Conservation (phyloP, 73 alveolate genomes). For the Breviolum minutum region DNA sequence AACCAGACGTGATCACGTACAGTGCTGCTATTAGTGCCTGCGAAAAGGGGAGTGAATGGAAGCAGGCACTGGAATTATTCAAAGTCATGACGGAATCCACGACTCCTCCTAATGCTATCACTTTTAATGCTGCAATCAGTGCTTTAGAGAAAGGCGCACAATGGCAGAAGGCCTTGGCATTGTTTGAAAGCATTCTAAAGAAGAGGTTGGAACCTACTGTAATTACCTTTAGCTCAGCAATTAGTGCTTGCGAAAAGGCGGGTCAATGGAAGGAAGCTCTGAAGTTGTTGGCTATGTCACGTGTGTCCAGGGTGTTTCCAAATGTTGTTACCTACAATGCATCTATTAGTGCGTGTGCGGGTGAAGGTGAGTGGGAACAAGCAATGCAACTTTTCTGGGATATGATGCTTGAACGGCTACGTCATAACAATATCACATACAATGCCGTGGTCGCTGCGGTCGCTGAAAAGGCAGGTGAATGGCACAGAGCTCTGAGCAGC, state of each 20-base stretch:
- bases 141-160: not conserved
- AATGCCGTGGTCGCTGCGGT: not conserved
- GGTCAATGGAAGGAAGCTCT: not conserved
- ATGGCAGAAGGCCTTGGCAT: not conserved
- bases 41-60: not conserved
- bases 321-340: conserved; percentile 1
- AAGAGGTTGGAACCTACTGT: not conserved
- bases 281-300: not conserved
- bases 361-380: not conserved
- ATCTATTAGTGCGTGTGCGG: not conserved
- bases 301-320: not conserved
- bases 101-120: not conserved
- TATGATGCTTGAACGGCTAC: not conserved
- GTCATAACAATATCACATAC: not conserved
- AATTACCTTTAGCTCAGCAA: not conserved
- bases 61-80: not conserved
- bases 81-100: not conserved
- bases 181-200: not conserved
- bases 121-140: not conserved
- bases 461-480: not conserved
- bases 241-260: not conserved
- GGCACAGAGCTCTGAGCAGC: not conserved
- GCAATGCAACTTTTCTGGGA: not conserved
- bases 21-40: too few species aligned
- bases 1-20: not conserved